A percentile compares a stretch with the other conserved stretches of the same genome.
These are phyloP conservation scores for Stephanocyclus meneghinianus DNA, from an alignment of 352 stramenopile species.

Conservation along the genomic window DNA sequence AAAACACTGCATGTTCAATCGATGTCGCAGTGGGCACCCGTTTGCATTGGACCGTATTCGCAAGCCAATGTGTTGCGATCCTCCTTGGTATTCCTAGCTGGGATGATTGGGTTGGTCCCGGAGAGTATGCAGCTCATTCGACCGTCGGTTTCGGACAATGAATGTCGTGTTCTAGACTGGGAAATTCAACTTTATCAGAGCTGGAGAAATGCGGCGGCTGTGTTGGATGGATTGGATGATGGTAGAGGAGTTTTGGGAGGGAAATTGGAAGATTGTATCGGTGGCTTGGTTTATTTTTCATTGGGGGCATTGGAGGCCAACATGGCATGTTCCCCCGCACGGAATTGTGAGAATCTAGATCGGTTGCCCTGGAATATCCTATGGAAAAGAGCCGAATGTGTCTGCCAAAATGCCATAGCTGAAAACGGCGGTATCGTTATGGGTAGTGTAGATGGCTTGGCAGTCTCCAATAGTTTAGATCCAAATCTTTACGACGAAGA, in stretches of 20 bases:
- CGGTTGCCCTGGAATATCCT: conserved; percentile 30
- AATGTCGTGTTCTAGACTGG: conserved; percentile 47
- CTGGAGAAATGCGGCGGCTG: conserved; percentile 75
- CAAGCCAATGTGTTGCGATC: conserved; percentile 92
- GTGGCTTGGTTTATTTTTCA: conserved; percentile 72
- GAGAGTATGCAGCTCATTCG: conserved; percentile 90
- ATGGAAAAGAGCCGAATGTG: conserved; percentile 37
- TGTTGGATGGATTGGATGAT: conserved; percentile 75
- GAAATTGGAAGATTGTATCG: conserved; percentile 67
- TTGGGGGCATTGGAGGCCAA: conserved; percentile 27
- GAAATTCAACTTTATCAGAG: conserved; percentile 70
- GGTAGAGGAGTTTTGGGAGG: conserved; percentile 56
- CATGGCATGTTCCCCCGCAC: not conserved
- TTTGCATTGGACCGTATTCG: conserved; percentile 98
- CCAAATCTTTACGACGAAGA: conserved; percentile 53
- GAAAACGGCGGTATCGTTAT: conserved; percentile 51
- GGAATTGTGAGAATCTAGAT: not conserved
- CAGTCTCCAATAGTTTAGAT: conserved; percentile 20
- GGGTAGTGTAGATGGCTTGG: conserved; percentile 45
- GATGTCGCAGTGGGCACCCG: conserved; percentile 94
- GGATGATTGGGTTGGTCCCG: conserved; percentile 95
- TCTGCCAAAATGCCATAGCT: conserved; percentile 40
- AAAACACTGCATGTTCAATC: conserved; percentile 95
- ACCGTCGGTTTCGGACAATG: not conserved
- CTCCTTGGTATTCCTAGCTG: conserved; percentile 91